Base-by-base conservation (phyloP, 1,139 yeast species). In the Hanseniaspora uvarum region DNA sequence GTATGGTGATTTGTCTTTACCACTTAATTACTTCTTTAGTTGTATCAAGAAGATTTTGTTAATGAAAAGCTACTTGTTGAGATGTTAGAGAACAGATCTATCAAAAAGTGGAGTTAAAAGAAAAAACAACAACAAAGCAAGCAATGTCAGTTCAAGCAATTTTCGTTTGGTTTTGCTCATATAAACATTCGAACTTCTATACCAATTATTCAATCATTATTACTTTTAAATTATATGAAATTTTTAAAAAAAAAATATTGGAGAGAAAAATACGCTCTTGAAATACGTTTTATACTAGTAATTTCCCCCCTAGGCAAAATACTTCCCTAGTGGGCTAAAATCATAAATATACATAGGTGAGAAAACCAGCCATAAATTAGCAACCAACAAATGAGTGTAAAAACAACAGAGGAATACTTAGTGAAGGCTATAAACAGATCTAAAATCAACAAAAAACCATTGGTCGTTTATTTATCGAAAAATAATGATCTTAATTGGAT, bases 401-500 rank as follows among this genome's bases (percentile, higher is more conserved):
- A 19, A 11, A 21, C n/a, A 14, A 14, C 28, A 31, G 47, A 52
- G 21, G 11, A 23, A 3, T 41, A 19, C 24, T 31, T 41, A 6
- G 43, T 38, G 3, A 45, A 46, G n/a, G 53, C 56, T 57, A 61
- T 18, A 64, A 62, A 12, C 57, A 62, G 46, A 58, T 21, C 52
- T 55, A 8, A 66, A 16, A 64, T 63, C 4, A 53, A 55, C 8
- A 57, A 57, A 18, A 61, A 59, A 50, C 58, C 60, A 18, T 50
- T 65, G 49, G 60, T 61, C 6, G 65, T 64, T 1, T 63, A 62
- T 44, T 58, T 56, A 28, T 21, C 44, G 7, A 33, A 46, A 7
- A 64, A 45, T 16, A 47, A 58, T 7, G 58, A 57, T 26, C 59
- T 59, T 30, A 34, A 47, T 14, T 62, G 65, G 65, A 45, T 63